These are phyloP conservation scores for Lentinula sp. DNA, from an alignment of 768 basidiomycete genomes.

Conservation along the genomic window DNA sequence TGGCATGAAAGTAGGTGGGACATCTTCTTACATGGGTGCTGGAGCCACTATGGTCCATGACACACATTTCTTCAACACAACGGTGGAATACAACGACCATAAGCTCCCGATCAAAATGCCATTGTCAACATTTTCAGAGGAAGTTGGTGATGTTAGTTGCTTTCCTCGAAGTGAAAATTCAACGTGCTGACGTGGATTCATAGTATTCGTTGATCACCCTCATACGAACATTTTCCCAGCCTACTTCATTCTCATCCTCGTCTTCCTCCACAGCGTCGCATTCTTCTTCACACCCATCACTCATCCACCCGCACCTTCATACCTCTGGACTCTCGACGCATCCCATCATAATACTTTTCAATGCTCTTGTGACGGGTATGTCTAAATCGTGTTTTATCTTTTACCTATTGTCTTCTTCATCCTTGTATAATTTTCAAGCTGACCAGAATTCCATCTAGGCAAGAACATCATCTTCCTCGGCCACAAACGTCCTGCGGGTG, in stretches of 20 bases:
- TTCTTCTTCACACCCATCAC: slow-evolving; percentile 40
- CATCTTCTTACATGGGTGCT: slow-evolving; percentile 39
- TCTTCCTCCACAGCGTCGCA: background rate
- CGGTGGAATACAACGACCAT: slow-evolving; percentile 77
- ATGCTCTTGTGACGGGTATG: slow-evolving; percentile 81
- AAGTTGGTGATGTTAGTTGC: slow-evolving; percentile 85
- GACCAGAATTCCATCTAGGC: background rate
- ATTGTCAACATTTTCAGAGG: slow-evolving; percentile 82
- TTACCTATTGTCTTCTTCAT: no score
- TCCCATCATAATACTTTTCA: slow-evolving; percentile 92
- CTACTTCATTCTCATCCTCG: background rate
- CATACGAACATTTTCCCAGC: slow-evolving; percentile 68
- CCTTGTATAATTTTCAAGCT: no score
- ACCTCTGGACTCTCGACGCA: slow-evolving; percentile 88
- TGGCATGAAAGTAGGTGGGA: slow-evolving; percentile 22
- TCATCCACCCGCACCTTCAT: slow-evolving; percentile 84
- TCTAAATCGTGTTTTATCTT: background rate
- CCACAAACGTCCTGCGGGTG: slow-evolving; percentile 81
- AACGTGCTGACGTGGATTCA: background rate
- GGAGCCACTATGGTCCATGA: slow-evolving; percentile 62
- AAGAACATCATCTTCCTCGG: slow-evolving; percentile 97
- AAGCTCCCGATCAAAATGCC: slow-evolving; percentile 89
- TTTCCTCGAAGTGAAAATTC: background rate
- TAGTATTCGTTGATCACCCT: slow-evolving; percentile 92
- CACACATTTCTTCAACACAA: slow-evolving; percentile 91